Percentiles rank a stretch among this genome's conserved stretches.
phyloP scores from a whole-genome alignment of 352 stramenopile species.

The Pythium utonaiense region DNA sequence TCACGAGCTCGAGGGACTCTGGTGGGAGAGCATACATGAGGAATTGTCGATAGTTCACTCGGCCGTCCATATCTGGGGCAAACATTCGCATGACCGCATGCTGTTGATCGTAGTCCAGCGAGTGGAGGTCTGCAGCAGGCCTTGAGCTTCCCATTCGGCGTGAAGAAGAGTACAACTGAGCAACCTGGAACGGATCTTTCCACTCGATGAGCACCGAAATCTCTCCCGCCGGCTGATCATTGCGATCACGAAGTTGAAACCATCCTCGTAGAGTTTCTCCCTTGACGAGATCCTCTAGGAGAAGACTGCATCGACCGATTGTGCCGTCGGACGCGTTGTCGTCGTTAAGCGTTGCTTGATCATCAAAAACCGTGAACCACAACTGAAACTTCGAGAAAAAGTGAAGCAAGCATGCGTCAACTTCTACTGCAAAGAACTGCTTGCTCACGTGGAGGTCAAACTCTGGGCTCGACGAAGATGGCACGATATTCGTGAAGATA shows the following conservation, averaged over 20 bases:
- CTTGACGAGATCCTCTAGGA: constrained; percentile 59
- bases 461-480: constrained; percentile 53
- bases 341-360: constrained; percentile 42
- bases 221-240: constrained; percentile 53
- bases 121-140: constrained; percentile 36
- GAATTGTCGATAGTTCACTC: constrained; percentile 74
- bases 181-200: constrained; percentile 71
- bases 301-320: constrained; percentile 71
- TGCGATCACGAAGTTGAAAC: constrained; percentile 63
- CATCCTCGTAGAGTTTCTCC: constrained; percentile 69
- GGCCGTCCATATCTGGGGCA: constrained; percentile 49
- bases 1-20: constrained; percentile 51
- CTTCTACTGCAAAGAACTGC: constrained; percentile 62
- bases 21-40: constrained; percentile 47
- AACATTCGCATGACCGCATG: constrained; percentile 62
- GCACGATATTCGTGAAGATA: constrained; percentile 84
- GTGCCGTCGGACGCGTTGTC: constrained; percentile 45
- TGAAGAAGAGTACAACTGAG: constrained; percentile 40
- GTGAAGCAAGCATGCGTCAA: constrained; percentile 71
- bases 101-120: constrained; percentile 69
- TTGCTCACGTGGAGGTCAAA: constrained; percentile 67
- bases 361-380: constrained; percentile 86
- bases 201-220: constrained; percentile 74
- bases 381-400: constrained; percentile 84
- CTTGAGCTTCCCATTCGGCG: constrained; percentile 19